A percentile compares a stretch with the other conserved stretches of the same genome.
Evolutionary conservation across 106 monocot genomes (phyloP).

Genomic region (Alisma plantagoaquatica): DNA sequence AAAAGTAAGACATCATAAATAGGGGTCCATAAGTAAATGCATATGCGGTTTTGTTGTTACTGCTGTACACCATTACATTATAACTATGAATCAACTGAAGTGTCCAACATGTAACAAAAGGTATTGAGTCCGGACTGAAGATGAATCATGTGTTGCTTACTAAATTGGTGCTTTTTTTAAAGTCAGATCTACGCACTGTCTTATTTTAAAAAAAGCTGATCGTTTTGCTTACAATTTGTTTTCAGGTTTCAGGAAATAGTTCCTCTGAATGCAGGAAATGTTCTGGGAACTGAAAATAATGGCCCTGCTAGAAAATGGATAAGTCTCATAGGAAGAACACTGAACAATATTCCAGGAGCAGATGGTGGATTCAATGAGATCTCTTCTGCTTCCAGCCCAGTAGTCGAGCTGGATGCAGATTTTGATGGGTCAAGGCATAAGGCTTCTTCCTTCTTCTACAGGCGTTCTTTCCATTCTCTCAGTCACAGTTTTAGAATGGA

Average conservation of each 20-base stretch:
- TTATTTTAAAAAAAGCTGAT: neutral
- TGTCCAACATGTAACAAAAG: no score
- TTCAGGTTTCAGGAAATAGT: conserved; percentile 85
- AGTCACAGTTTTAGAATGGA: conserved; percentile 50
- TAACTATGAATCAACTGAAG: no score
- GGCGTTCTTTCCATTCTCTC: conserved; percentile 44
- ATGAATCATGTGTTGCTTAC: no score
- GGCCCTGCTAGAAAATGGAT: conserved; percentile 79
- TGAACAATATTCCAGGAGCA: conserved; percentile 50
- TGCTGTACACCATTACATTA: no score
- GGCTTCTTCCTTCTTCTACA: conserved; percentile 42
- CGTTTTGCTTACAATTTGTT: neutral
- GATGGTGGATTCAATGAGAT: conserved; percentile 30
- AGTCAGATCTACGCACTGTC: no score
- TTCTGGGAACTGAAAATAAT: conserved; percentile 69
- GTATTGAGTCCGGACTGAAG: no score
- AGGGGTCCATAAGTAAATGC: no score
- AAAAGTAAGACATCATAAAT: no score
- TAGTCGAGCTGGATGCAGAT: conserved; percentile 58
- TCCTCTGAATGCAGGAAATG: conserved; percentile 82
- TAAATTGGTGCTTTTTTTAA: neutral
- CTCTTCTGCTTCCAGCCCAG: conserved; percentile 41
- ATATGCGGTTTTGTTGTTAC: no score
- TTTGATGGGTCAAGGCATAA: conserved; percentile 51
- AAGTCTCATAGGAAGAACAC: conserved; percentile 42